These are phyloP conservation scores for Neofusicoccum cordaticola DNA, from an alignment of 2,329 filamentous ascomycete genomes.

Conservation along the genomic window DNA sequence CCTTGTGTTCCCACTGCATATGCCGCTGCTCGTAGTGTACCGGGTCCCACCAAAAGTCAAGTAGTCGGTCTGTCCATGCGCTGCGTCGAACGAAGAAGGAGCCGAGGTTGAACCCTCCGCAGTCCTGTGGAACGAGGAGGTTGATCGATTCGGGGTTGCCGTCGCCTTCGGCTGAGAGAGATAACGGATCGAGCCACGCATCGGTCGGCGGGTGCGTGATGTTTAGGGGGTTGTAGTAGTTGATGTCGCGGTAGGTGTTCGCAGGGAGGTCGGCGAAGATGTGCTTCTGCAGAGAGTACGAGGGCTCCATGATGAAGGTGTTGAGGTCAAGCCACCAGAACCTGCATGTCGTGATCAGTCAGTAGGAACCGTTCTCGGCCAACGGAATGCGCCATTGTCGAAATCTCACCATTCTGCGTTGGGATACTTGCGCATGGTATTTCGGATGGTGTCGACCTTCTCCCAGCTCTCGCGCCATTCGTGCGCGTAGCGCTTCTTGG, in stretches of 20 bases:
- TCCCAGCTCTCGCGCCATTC: slow-evolving; percentile 99
- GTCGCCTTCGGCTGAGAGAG: slow-evolving; percentile 73
- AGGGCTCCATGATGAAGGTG: slow-evolving; percentile 96
- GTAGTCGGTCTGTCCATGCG: slow-evolving; percentile 82
- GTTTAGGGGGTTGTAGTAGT: slow-evolving; percentile 91
- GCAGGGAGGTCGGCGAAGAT: slow-evolving; percentile 77
- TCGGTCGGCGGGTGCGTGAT: slow-evolving; percentile 78
- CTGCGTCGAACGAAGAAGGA: slow-evolving; percentile 89
- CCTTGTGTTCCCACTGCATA: slow-evolving; percentile 99
- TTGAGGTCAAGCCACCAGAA: slow-evolving; percentile 99
- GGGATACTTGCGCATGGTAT: slow-evolving; percentile 87
- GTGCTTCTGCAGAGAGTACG: slow-evolving; percentile 83
- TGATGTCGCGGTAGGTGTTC: slow-evolving; percentile 90
- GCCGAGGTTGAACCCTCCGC: slow-evolving; percentile 91
- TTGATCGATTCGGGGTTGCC: slow-evolving; percentile 76
- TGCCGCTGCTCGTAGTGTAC: slow-evolving; percentile 97
- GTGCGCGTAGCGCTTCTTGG: slow-evolving; percentile 96
- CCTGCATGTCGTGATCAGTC: slow-evolving; percentile 52
- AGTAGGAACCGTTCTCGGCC: not conserved
- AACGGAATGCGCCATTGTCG: too few relatives aligned
- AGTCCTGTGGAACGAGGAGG: slow-evolving; percentile 87
- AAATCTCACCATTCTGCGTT: slow-evolving; percentile 83
- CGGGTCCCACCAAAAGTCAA: slow-evolving; percentile 98
- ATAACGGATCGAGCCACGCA: slow-evolving; percentile 71
- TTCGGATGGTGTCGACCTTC: slow-evolving; percentile 91